Percentiles rank a stretch among this genome's conserved stretches.
Evolutionary conservation across 192 early-diverging fungal genomes (phyloP).

Genomic region (Podila clonocystis): DNA sequence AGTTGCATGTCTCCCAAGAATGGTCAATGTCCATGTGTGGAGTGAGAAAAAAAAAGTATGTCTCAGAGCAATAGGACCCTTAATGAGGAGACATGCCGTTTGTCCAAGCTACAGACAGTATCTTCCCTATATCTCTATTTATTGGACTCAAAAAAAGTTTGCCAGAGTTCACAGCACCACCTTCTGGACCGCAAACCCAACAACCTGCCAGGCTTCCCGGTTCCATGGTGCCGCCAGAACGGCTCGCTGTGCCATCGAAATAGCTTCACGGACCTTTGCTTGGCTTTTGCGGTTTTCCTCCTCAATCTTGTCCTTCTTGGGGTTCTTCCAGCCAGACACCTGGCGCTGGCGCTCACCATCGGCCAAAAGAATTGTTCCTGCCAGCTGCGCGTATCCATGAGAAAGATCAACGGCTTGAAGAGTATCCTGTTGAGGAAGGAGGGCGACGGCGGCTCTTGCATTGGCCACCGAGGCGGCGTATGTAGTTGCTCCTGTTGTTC

Average conservation of each 20-base stretch:
- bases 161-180: too few relatives aligned
- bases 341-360: conserved; percentile 33
- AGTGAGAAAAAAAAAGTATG: too few relatives aligned
- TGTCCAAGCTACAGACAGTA: too few relatives aligned
- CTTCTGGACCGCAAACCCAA: conserved; percentile 31
- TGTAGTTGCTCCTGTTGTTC: conserved; percentile 7
- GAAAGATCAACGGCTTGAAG: conserved; percentile 40
- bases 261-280: conserved; percentile 12
- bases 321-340: conserved; percentile 33
- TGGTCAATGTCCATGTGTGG: too few relatives aligned
- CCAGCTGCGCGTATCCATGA: conserved; percentile 49
- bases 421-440: conserved; percentile 31
- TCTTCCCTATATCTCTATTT: too few relatives aligned
- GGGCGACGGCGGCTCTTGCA: conserved; percentile 30
- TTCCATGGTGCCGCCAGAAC: conserved; percentile 60
- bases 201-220: conserved; percentile 51
- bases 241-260: conserved; percentile 48
- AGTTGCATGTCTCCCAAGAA: too few relatives aligned
- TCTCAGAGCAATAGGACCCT: too few relatives aligned
- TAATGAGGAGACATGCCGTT: too few relatives aligned
- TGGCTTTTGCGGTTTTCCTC: conserved; percentile 32
- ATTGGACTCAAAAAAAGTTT: neutral
- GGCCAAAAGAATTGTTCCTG: conserved; percentile 42
- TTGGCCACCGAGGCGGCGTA: conserved; percentile 46
- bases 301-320: conserved; percentile 41